Percentiles rank a stretch among this genome's conserved stretches.
Conservation (phyloP, 1,284 basidiomycete species). For the Leccinum griseonigrum region DNA sequence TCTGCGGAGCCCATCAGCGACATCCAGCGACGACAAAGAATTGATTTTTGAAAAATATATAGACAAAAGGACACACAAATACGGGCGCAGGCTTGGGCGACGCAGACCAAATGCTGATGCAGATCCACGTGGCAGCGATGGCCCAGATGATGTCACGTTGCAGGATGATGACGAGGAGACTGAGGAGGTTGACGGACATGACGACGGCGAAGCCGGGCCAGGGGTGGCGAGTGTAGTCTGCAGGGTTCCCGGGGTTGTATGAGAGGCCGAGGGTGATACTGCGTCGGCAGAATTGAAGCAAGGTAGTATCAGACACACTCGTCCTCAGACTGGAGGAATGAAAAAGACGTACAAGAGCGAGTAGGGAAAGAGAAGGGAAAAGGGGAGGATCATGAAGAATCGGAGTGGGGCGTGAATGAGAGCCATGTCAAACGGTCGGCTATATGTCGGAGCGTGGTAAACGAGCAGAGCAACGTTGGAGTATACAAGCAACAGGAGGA, state of each 20-base stretch:
- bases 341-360: slow-evolving; percentile 45
- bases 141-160: slow-evolving; percentile 70
- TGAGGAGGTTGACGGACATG: slow-evolving; percentile 55
- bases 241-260: slow-evolving; percentile 39
- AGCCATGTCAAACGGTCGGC: slow-evolving; percentile 59
- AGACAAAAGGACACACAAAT: slow-evolving; percentile 45
- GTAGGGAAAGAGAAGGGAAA: slow-evolving; percentile 47
- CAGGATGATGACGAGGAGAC: slow-evolving; percentile 50
- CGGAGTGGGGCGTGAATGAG: slow-evolving; percentile 74
- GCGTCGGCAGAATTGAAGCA: not conserved
- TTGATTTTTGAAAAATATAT: not conserved
- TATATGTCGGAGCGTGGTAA: slow-evolving; percentile 57
- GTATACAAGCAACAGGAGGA: slow-evolving; percentile 60
- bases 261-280: slow-evolving; percentile 60
- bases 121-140: slow-evolving; percentile 68
- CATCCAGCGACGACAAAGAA: not conserved
- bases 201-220: slow-evolving; percentile 66
- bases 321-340: not conserved
- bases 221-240: slow-evolving; percentile 49
- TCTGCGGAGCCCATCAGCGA: slow-evolving; percentile 34
- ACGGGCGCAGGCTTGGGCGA: slow-evolving; percentile 61
- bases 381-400: slow-evolving; percentile 62
- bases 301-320: slow-evolving; percentile 35
- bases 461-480: slow-evolving; percentile 65
- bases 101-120: slow-evolving; percentile 58